Base-by-base conservation (phyloP, 805 yeast genomes). In the Saturnispora quitensis region DNA sequence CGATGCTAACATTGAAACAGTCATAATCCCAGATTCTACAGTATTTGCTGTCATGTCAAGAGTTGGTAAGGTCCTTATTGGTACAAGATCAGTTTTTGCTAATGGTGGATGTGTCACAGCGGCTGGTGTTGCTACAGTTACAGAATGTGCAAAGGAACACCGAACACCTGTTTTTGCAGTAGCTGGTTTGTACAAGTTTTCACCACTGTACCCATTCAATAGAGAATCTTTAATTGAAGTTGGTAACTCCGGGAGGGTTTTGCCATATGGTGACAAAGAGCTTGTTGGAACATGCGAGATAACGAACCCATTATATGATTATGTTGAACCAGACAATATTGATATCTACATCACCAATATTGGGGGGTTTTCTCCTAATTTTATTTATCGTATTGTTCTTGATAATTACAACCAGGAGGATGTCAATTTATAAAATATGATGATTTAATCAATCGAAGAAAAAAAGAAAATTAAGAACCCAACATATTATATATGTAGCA, bases 321-420 rank as follows among this genome's bases (percentile, higher is more conserved):
- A 91, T 63, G 84, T 93, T 33, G 84, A 89, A 10, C 98, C 99
- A 0, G 98, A 91, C 61, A 82, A 86, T 62, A 86, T 93, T 56
- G 97, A 93, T 68, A 89, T 93, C 55, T 89, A 86, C 67, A 87
- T 93, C 61, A 91, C 99, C 10, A 91, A 93, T 65, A 80, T 90
- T 49, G 99, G 98, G 47, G 98, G 98, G 15, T 89, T 86, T 65
- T 87, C 98, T 25, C 98, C 99, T 45, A 88, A 91, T 60, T 93
- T 93, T 70, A 86, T 93, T 50, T 93, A 93, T 69, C 83, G 99
- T 69, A 86, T 93, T 51, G 96, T 93, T 20, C 79, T 90, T 72
- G 99, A 93, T 68, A 89, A 91, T 69, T 93, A 93, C 68, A 85
- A 86, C 67, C 80, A 83, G 50, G 89, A 84, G 61, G 98, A 93